Evolutionary conservation across 1,139 yeast genomes (phyloP), one percentile per base, ranked within the genome.

Genomic region (Diutina neorugosa): DNA sequence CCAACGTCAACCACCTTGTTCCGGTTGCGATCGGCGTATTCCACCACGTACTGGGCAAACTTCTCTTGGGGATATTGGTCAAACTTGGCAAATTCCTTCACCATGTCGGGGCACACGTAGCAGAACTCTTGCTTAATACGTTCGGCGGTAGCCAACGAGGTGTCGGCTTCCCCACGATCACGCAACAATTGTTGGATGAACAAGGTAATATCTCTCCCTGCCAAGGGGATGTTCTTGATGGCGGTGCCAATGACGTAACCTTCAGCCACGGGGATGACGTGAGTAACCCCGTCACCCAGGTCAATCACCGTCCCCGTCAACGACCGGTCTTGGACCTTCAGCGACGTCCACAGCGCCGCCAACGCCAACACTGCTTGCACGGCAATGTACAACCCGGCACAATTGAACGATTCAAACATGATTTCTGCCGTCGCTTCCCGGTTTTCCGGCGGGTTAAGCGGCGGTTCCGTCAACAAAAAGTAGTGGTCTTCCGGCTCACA

Each of bases 401-500:
- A 93, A 68, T 94, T 93, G 78, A 93, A 93, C 31, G 96, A 84
- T 71, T 93, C 99, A 72, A 93, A 93, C 96, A 93, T 93, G 65
- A 93, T 93, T 68, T 93, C 98, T 9, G 98, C 99, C 2, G 96
- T 90, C 66, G 88, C 88, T 69, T 94, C 98, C 72, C 99, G 84
- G 70, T 94, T 94, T 71, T 94, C 98, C 3, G 98, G 98, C 18
- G 99, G 97, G 65, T 94, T 94, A 62, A 94, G 80, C 34, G 99
- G 99, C 16, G 99, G 99, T 71, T 93, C 99, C 53, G 99, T 93
- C 61, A 93, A 73, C 57, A 93, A 75, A 69, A 93, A 93, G 68
- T 89, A 89, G 65, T 93, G 99, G 69, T 93, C 99, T 68, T 93
- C 99, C 7, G 99, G 99, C 69, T 93, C 98, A 67, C 98, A 90